Conservation (phyloP, 2,329 filamentous ascomycete genomes). For the Hypomyces perniciosus region DNA sequence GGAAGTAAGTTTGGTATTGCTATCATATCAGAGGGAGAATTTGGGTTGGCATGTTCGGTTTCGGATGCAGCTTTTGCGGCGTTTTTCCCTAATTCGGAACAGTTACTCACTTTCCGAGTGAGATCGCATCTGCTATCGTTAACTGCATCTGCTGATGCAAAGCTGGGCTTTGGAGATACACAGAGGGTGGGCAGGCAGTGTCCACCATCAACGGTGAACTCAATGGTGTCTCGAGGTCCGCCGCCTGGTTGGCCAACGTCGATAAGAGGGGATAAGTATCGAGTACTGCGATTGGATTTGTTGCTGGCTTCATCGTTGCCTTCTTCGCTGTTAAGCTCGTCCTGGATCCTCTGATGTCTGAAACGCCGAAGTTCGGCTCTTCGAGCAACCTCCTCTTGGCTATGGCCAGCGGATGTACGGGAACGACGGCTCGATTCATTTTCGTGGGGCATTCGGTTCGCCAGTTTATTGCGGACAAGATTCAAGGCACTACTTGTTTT, state of each 20-base stretch:
- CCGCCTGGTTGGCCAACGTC: slow-evolving; percentile 27
- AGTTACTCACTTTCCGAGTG: background rate
- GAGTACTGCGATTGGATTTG: slow-evolving; percentile 21
- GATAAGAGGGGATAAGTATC: slow-evolving; percentile 20
- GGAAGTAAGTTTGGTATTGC: background rate
- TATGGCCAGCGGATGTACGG: slow-evolving; percentile 38
- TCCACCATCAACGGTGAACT: slow-evolving; percentile 31
- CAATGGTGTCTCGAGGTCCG: slow-evolving; percentile 45
- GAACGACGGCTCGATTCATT: slow-evolving; percentile 34
- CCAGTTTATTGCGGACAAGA: slow-evolving; percentile 39
- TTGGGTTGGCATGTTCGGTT: background rate
- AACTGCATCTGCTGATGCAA: background rate
- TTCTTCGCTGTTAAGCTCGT: slow-evolving; percentile 47
- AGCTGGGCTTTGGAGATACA: background rate
- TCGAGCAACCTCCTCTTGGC: slow-evolving; percentile 47
- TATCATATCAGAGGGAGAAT: background rate
- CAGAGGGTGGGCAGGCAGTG: background rate
- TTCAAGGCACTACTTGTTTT: slow-evolving; percentile 37
- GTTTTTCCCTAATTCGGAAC: background rate
- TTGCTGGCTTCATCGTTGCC: slow-evolving; percentile 29
- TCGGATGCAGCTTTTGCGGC: background rate
- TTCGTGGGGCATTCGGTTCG: slow-evolving; percentile 42
- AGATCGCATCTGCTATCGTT: background rate
- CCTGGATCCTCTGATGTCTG: slow-evolving; percentile 51
- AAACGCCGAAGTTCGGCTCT: slow-evolving; percentile 51